phyloP scores from a whole-genome alignment of 2,329 filamentous ascomycete genomes.

The Phoma sp. region DNA sequence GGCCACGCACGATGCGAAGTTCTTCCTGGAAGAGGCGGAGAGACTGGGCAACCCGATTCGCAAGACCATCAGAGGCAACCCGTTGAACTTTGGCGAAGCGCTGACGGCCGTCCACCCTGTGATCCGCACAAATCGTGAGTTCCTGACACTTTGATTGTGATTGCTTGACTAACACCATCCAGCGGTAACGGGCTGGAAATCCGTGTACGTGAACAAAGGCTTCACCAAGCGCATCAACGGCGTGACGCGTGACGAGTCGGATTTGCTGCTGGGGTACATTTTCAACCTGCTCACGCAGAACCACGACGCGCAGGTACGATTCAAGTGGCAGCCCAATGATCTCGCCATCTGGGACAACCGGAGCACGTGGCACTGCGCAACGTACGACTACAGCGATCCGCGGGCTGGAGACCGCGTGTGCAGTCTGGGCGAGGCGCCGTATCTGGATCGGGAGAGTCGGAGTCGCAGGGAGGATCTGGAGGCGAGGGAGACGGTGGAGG shows the following conservation, averaged over 20 bases:
- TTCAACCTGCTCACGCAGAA: conserved; percentile 56
- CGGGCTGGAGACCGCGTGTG: conserved; percentile 59
- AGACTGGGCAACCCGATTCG: conserved; percentile 37
- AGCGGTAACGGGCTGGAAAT: conserved; percentile 68
- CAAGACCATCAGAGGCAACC: conserved; percentile 51
- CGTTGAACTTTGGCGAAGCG: conserved; percentile 60
- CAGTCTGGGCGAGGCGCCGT: conserved; percentile 64
- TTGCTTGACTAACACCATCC: not conserved
- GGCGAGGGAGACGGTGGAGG: conserved; percentile 5
- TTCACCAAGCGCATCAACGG: conserved; percentile 53
- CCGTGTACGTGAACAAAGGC: conserved; percentile 44
- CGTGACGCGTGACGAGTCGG: conserved; percentile 53
- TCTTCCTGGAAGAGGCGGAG: conserved; percentile 38
- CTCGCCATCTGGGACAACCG: conserved; percentile 72
- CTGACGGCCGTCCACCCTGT: conserved; percentile 63
- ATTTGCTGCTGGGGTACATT: conserved; percentile 51
- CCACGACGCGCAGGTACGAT: conserved; percentile 60
- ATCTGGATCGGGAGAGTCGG: conserved; percentile 59
- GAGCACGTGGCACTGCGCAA: conserved; percentile 65
- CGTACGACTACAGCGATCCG: conserved; percentile 66
- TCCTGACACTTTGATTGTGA: not conserved
- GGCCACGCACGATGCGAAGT: conserved; percentile 51
- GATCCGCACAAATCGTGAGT: conserved; percentile 63
- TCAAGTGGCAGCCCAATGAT: conserved; percentile 51
- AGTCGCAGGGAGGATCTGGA: conserved; percentile 53